Base-by-base conservation (phyloP, 164 flowering plant genomes). In the Akebia trifoliata region DNA sequence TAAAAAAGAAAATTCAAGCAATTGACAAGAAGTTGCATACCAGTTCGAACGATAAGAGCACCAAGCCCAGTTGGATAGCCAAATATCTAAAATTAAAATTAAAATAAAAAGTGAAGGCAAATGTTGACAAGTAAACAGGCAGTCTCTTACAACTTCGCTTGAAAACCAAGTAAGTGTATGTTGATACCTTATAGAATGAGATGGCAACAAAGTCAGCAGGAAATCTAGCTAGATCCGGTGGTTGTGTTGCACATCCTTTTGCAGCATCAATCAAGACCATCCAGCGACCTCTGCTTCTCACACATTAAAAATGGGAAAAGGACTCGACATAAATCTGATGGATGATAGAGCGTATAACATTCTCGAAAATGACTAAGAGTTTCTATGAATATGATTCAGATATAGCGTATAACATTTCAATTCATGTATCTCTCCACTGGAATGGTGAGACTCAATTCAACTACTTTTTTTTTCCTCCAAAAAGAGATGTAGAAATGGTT, bases 61-160 rank as follows among this genome's bases (percentile, higher is more conserved):
- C 99, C 97, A 66, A 93, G 91, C 53, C 99, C 99, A 45, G 97
- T 87, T 44, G 99, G 99, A 70, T 93, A 93, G 54, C 99, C 99
- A 76, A 93, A 90, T 46, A 93, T 66, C 97, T 93, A 58, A 34
- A n/a, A n/a, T n/a, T n/a, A n/a, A n/a, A n/a, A n/a, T n/a, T n/a
- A n/a, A n/a, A n/a, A n/a, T n/a, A n/a, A 59, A 14, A 51, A 67
- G 52, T 50, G 66, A 6, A 50, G 15, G 26, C 21, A 61, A 42
- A 45, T 2, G 36, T 8, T n/a, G 53, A 31, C 25, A 20, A 15
- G n/a, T 0, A 2, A 44, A 50, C 2, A 31, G 4, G 40, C 20
- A 45, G 7, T 15, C 29, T 22, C 7, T 17, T 51, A 17, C 15
- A 38, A 46, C 26, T 26, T 14, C 39, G 38, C 21, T 11, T 12